A percentile compares a stretch with the other conserved stretches of the same genome.
Conservation (phyloP, 306 rosid genomes). For the Canavalia ensiformis region DNA sequence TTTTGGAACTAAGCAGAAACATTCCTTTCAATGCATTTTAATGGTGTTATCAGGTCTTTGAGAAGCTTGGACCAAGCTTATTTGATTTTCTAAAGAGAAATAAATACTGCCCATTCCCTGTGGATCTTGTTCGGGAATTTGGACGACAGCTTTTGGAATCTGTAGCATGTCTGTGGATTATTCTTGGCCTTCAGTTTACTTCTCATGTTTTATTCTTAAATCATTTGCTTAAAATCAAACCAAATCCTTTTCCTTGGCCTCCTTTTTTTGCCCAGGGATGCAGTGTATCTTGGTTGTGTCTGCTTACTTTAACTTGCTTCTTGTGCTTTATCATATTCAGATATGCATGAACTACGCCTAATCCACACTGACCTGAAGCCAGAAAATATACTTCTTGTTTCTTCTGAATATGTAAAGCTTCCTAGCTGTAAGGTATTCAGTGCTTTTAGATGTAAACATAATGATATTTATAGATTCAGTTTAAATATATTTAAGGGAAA, state of each 20-base stretch:
- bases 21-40: conserved; percentile 80
- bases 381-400: conserved; percentile 97
- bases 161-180: conserved; percentile 97
- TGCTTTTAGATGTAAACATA: conserved; percentile 47
- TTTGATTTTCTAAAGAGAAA: conserved; percentile 99
- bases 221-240: conserved; percentile 51
- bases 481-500: conserved; percentile 52
- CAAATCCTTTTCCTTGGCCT: conserved; percentile 54
- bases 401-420: conserved; percentile 88
- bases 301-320: conserved; percentile 48
- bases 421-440: conserved; percentile 87
- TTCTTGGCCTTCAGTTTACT: conserved; percentile 70
- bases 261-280: conserved; percentile 57
- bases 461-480: conserved; percentile 47
- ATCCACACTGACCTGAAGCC: conserved; percentile 99
- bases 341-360: conserved; percentile 90
- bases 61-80: conserved; percentile 99
- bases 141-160: conserved; percentile 99
- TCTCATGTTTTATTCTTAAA: conserved; percentile 53
- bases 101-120: conserved; percentile 97
- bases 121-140: conserved; percentile 99
- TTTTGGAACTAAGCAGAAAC: conserved; percentile 71
- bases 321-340: conserved; percentile 67
- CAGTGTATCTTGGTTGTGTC: conserved; percentile 49
- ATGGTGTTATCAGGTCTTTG: conserved; percentile 98